Base-by-base conservation (phyloP, 2,329 filamentous ascomycete species). In the Aureobasidium leucospermi region DNA sequence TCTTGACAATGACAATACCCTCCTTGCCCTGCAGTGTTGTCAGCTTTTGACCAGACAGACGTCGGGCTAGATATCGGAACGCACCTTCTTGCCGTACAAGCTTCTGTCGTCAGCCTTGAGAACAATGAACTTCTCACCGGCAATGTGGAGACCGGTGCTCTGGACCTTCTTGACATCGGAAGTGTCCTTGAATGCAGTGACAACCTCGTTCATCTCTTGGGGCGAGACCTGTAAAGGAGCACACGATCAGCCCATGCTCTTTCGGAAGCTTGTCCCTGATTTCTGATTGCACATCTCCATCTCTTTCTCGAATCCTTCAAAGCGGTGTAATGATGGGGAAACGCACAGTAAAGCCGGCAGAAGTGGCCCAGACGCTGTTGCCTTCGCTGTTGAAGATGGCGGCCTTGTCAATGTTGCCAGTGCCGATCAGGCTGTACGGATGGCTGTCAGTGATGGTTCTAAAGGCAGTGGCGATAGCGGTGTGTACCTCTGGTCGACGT, bases 11-110 rank as follows among this genome's bases (percentile, higher is more conserved):
- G 71, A 87, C 81, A 69, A 96, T 77, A 65, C 94, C 94, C 72
- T 87, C 84, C 73, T 87, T 89, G 68, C 89, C 90, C 86, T 89
- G 63, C 32, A 15, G 16, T 31, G 19, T 32, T 49, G 45, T 62
- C 51, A 62, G 52, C 42, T 32, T 36, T 8, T 2, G 28, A 32
- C 6, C 23, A 19, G 9, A 3, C 16, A n/a, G 3, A 13, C 42
- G 28, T 1, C n/a, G 16, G 19, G 16, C 6, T 19, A 19, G 6
- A 42, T 15, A 16, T 7, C 10, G 39, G 13, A 15, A 13, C 60
- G 11, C 79, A 95, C 91, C 84, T 90, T 86, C 83, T 92, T 90
- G 65, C 85, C 89, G 75, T 96, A 96, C 68, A 96, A 76, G 77
- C 85, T 87, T 72, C 87, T 81, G 34, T 88, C 90, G 63, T 92